Percentiles rank a stretch among this genome's conserved stretches.
These are phyloP conservation scores for Kalmanozyma brasiliensis DNA, from an alignment of 1,284 basidiomycete genomes.

Conservation along the genomic window DNA sequence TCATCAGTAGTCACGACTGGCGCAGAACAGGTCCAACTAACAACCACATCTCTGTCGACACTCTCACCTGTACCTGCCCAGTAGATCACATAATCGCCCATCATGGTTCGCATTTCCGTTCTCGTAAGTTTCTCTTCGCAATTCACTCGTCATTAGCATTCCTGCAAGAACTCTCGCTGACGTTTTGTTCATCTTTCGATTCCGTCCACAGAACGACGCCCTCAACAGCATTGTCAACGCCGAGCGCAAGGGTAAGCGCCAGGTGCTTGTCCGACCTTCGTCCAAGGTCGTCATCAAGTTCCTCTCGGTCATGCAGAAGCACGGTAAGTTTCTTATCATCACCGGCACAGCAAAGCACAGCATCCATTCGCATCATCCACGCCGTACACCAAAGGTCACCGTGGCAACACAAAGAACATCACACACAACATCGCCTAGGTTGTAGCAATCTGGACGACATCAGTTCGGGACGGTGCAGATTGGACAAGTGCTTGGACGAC, in stretches of 20 bases:
- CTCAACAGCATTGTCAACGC: conserved; percentile 68
- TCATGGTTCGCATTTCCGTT: conserved; percentile 67
- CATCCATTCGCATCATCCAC: not conserved
- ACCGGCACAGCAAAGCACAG: conserved; percentile 10
- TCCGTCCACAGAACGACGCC: conserved; percentile 62
- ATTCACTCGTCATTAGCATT: not conserved
- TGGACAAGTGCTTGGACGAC: no score
- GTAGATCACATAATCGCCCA: conserved; percentile 60
- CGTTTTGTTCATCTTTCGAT: not conserved
- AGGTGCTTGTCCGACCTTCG: conserved; percentile 67
- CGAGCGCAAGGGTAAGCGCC: conserved; percentile 68
- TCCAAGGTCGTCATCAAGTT: conserved; percentile 69
- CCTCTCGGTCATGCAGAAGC: conserved; percentile 68
- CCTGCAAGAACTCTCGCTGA: conserved; percentile 10
- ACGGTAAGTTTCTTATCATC: conserved; percentile 59
- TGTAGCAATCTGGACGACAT: no score
- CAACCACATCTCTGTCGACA: conserved; percentile 10
- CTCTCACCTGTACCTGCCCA: conserved; percentile 54
- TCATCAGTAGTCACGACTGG: conserved; percentile 46
- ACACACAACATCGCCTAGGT: not conserved
- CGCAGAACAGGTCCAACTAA: conserved; percentile 54
- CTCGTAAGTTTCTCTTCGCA: conserved; percentile 53
- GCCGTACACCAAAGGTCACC: not conserved
- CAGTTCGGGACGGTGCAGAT: no score
- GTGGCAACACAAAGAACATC: not conserved